phyloP scores from a whole-genome alignment of 139 green algal species.

The Tetraselmis chui region DNA sequence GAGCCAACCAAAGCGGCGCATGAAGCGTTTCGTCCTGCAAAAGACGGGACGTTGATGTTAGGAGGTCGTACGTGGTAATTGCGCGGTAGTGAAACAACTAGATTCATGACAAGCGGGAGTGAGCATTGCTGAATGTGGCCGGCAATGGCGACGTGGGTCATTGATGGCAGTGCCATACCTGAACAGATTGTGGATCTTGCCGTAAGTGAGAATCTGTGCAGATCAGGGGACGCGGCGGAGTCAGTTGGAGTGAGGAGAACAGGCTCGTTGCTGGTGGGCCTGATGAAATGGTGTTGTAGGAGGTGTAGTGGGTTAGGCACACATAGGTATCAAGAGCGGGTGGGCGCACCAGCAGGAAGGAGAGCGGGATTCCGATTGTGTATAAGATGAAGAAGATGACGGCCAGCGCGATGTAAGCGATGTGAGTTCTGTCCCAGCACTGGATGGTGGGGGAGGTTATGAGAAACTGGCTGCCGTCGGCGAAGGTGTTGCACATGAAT shows the following conservation, averaged over 20 bases:
- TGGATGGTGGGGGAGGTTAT: too few species aligned
- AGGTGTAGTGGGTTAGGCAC: background rate
- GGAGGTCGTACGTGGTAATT: too few species aligned
- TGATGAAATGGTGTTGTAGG: background rate
- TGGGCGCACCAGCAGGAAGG: background rate
- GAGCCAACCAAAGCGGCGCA: conserved; percentile 1
- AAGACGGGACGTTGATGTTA: too few species aligned
- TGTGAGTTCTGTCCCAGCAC: background rate
- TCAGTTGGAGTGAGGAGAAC: background rate
- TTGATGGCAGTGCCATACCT: background rate
- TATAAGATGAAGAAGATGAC: background rate
- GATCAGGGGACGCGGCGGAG: background rate
- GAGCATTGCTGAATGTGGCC: background rate
- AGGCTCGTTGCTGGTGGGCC: background rate
- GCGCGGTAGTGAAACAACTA: too few species aligned
- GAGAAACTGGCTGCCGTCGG: too few species aligned
- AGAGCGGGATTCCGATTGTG: background rate
- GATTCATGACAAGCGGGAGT: background rate
- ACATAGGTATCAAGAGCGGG: too few species aligned
- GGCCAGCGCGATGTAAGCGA: background rate
- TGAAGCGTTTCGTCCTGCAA: background rate
- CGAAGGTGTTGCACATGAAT: too few species aligned
- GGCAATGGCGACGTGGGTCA: background rate
- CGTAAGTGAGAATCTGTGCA: background rate
- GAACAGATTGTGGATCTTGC: background rate